Percentiles rank a stretch among this genome's conserved stretches.
phyloP scores from a whole-genome alignment of 1,284 basidiomycete genomes.

The Coriolopsis trogii region DNA sequence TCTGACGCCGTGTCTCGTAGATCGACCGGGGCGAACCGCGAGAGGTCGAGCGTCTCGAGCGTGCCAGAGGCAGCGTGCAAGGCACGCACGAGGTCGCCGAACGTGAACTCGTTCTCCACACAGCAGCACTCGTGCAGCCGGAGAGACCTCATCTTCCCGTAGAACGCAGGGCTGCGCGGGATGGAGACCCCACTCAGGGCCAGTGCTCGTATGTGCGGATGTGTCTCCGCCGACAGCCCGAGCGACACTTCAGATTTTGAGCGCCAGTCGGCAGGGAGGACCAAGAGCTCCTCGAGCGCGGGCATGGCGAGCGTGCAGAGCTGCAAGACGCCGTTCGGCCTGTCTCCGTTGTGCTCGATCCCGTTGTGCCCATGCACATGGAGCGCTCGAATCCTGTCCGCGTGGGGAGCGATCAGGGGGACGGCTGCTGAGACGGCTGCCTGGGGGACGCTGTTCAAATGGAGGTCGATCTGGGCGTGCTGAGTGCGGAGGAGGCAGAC shows the following conservation, averaged over 20 bases:
- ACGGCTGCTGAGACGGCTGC: neutral
- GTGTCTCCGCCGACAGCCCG: neutral
- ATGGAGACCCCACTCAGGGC: constrained; percentile 5
- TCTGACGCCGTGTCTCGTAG: neutral
- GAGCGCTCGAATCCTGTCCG: constrained; percentile 2
- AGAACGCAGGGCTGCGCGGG: constrained; percentile 1
- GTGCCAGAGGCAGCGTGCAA: neutral
- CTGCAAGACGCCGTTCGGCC: neutral
- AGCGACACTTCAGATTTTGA: neutral
- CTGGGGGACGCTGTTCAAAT: neutral
- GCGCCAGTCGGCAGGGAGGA: neutral
- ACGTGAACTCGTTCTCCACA: neutral
- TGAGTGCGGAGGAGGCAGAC: constrained; percentile 1
- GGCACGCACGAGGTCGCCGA: constrained; percentile 2
- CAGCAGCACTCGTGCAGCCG: constrained; percentile 6
- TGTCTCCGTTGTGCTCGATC: too few relatives aligned
- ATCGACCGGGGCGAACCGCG: constrained; percentile 1
- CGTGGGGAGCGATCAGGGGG: neutral
- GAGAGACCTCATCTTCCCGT: neutral
- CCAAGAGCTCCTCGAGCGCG: constrained; percentile 2
- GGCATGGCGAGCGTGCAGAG: neutral
- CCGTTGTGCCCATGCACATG: neutral
- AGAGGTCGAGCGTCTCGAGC: constrained; percentile 10
- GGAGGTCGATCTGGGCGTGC: neutral
- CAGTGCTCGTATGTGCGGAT: neutral